Evolutionary conservation across 2,329 filamentous ascomycete species (phyloP).

Genomic region (Fusarium sororula): DNA sequence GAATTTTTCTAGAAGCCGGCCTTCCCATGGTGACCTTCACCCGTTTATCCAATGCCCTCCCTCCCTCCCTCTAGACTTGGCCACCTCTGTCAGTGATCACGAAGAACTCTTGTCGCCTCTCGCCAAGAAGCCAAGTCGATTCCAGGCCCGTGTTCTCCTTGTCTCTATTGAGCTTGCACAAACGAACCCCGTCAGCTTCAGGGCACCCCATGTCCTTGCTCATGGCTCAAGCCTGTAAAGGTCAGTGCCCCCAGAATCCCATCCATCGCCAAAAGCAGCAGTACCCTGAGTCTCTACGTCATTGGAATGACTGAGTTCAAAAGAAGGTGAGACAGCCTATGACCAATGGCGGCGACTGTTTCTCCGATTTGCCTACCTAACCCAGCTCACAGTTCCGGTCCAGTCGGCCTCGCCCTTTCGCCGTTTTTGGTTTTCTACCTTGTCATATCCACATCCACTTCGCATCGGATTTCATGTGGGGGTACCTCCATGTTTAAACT

Average conservation of each 20-base stretch:
- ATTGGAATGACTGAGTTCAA: constrained; percentile 30
- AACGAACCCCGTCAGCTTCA: constrained; percentile 25
- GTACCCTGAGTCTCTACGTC: constrained; percentile 36
- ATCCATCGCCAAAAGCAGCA: constrained; percentile 16
- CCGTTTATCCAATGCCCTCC: constrained; percentile 7
- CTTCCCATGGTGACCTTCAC: constrained; percentile 24
- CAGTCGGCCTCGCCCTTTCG: constrained; percentile 15
- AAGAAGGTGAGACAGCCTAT: constrained; percentile 32
- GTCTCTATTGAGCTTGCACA: constrained; percentile 9
- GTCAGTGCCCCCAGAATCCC: constrained; percentile 28
- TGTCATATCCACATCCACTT: constrained; percentile 12
- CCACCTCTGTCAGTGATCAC: constrained; percentile 28
- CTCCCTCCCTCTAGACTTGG: constrained; percentile 12
- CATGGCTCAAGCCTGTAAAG: background rate
- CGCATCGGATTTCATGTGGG: constrained; percentile 41
- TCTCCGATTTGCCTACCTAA: constrained; percentile 10
- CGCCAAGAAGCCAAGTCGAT: constrained; percentile 30
- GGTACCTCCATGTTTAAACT: constrained; percentile 22
- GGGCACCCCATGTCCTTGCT: constrained; percentile 30
- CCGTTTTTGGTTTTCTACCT: background rate
- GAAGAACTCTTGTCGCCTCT: constrained; percentile 27
- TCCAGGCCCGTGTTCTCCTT: constrained; percentile 27
- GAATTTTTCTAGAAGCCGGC: constrained; percentile 43
- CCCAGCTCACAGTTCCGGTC: background rate
- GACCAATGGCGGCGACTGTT: constrained; percentile 24